A percentile compares a stretch with the other conserved stretches of the same genome.
Evolutionary conservation across 192 early-diverging fungal species (phyloP).

Genomic region (Coemansia sp.): DNA sequence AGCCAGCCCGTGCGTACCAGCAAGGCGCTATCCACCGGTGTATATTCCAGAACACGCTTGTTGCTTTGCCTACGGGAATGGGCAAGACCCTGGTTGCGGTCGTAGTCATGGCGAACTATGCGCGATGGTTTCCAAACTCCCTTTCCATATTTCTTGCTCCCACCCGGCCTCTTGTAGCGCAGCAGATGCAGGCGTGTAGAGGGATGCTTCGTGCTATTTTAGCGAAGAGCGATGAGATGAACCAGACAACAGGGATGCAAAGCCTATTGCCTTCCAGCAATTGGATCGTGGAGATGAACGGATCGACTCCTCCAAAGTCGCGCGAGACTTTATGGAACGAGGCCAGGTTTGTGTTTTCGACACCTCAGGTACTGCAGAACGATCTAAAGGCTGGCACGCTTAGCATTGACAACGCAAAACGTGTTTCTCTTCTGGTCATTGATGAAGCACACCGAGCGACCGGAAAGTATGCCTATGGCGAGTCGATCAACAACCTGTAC

Average conservation of each 20-base stretch:
- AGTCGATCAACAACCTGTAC: slow-evolving; percentile 64
- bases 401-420: slow-evolving; percentile 52
- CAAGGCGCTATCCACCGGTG: slow-evolving; percentile 77
- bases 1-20: slow-evolving; percentile 77
- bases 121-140: slow-evolving; percentile 86
- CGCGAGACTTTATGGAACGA: slow-evolving; percentile 61
- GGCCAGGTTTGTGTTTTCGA: slow-evolving; percentile 80
- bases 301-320: slow-evolving; percentile 55
- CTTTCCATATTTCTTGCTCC: slow-evolving; percentile 91
- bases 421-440: slow-evolving; percentile 72
- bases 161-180: slow-evolving; percentile 85
- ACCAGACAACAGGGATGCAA: neutral
- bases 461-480: slow-evolving; percentile 80
- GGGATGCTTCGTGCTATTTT: slow-evolving; percentile 75
- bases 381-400: slow-evolving; percentile 71
- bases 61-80: slow-evolving; percentile 79
- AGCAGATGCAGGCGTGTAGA: slow-evolving; percentile 87
- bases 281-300: slow-evolving; percentile 63
- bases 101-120: slow-evolving; percentile 89
- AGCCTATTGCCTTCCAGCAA: slow-evolving; percentile 4
- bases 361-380: slow-evolving; percentile 86
- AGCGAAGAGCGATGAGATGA: slow-evolving; percentile 21
- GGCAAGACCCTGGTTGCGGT: slow-evolving; percentile 96
- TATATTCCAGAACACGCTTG: slow-evolving; percentile 81
- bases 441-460: slow-evolving; percentile 92